Conservation (phyloP, 495 filamentous ascomycete species). For the Aspergillus indologenus region DNA sequence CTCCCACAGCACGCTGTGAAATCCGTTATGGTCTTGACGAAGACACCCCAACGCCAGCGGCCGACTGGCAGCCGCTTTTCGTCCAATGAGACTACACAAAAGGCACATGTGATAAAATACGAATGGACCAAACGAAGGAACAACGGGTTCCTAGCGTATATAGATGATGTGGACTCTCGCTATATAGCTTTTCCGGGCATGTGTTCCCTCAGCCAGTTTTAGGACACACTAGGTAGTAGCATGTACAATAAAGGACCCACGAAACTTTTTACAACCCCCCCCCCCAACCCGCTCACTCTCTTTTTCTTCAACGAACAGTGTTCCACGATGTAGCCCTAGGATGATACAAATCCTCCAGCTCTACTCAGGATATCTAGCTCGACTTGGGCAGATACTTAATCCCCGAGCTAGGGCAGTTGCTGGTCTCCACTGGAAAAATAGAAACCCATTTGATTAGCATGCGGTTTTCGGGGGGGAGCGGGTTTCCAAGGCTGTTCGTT, state of each 20-base stretch:
- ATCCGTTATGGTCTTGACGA: not conserved
- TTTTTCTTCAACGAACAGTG: no score
- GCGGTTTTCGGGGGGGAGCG: no score
- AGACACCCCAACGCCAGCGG: not conserved
- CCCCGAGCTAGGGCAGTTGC: constrained; percentile 51
- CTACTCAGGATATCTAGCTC: not conserved
- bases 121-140: no score
- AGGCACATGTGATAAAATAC: not conserved
- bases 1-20: not conserved
- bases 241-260: not conserved
- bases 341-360: no score
- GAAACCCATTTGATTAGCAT: not conserved
- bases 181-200: no score
- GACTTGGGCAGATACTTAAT: constrained; percentile 53
- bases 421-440: constrained; percentile 40
- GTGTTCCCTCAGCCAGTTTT: not conserved
- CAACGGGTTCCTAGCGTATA: no score
- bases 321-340: no score
- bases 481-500: no score
- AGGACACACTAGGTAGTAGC: not conserved
- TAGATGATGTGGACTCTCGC: no score
- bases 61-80: not conserved
- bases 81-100: not conserved
- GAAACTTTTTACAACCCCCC: not conserved
- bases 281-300: not conserved